Evolutionary conservation across 2,329 filamentous ascomycete species (phyloP).

Genomic region (Dothistroma pini): DNA sequence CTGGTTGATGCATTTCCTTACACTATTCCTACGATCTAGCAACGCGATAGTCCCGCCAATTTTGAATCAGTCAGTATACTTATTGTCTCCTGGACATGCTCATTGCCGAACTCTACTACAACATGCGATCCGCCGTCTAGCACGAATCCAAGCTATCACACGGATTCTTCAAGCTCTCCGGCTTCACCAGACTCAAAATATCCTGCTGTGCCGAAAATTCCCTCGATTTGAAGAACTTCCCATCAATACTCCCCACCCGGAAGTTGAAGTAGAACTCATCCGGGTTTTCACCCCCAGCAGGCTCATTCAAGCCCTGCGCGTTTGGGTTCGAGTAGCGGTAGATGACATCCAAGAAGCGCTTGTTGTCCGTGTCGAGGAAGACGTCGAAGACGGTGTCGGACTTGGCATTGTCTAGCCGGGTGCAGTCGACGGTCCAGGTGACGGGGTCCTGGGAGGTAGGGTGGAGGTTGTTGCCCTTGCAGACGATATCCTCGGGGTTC

Average conservation of each 20-base stretch:
- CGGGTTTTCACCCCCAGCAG: conserved; percentile 8
- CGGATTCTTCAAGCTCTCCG: conserved; percentile 19
- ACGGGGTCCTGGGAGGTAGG: conserved; percentile 1
- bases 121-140: not conserved
- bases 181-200: conserved; percentile 16
- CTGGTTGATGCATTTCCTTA: too few relatives aligned
- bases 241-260: conserved; percentile 17
- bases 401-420: conserved; percentile 11
- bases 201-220: conserved; percentile 20
- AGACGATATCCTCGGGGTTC: conserved; percentile 19
- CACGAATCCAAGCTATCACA: conserved; percentile 19
- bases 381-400: conserved; percentile 20
- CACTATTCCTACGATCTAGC: too few relatives aligned
- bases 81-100: not conserved
- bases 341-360: conserved; percentile 20
- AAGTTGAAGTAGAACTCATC: conserved; percentile 21
- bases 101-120: not conserved
- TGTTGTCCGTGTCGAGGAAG: conserved; percentile 17
- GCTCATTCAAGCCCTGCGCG: conserved; percentile 11
- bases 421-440: conserved; percentile 17
- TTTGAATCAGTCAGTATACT: not conserved
- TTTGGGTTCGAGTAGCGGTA: conserved; percentile 20
- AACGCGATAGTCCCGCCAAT: not conserved
- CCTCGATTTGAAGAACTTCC: conserved; percentile 19
- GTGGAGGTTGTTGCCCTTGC: conserved; percentile 11